Evolutionary conservation across 2,329 filamentous ascomycete genomes (phyloP).

Genomic region (Pezicula radicicola): DNA sequence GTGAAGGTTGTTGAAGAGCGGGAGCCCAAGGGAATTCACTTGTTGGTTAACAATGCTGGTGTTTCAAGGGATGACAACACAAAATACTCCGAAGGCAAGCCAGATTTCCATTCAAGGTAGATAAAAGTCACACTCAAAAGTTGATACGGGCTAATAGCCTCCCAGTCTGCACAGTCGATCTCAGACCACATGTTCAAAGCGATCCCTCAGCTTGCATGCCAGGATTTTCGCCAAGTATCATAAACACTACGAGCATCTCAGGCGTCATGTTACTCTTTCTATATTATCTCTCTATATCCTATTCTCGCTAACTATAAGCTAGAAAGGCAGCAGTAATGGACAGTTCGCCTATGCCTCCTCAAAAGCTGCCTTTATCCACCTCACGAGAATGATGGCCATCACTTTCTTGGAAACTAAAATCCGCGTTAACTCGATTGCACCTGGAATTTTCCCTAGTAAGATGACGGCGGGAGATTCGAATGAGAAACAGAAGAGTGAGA

Average conservation of each 20-base stretch:
- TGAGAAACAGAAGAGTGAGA: slow-evolving; percentile 48
- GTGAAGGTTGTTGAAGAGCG: slow-evolving; percentile 48
- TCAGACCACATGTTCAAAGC: slow-evolving; percentile 47
- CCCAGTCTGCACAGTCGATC: slow-evolving; percentile 38
- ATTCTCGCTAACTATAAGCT: no score
- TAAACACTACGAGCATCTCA: slow-evolving; percentile 15
- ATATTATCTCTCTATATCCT: no score
- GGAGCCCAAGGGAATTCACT: slow-evolving; percentile 53
- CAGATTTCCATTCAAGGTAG: slow-evolving; percentile 37
- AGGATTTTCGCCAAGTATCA: slow-evolving; percentile 13
- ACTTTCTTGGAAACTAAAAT: slow-evolving; percentile 49
- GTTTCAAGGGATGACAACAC: slow-evolving; percentile 51
- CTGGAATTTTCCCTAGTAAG: slow-evolving; percentile 41
- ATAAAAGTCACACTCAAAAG: background rate
- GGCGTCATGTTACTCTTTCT: slow-evolving; percentile 8
- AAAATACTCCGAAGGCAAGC: slow-evolving; percentile 43
- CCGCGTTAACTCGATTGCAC: slow-evolving; percentile 54
- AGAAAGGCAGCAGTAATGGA: slow-evolving; percentile 22
- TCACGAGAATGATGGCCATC: slow-evolving; percentile 49
- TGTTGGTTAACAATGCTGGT: slow-evolving; percentile 56
- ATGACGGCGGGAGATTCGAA: slow-evolving; percentile 44
- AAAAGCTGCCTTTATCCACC: slow-evolving; percentile 46
- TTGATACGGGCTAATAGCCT: background rate
- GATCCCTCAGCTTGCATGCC: slow-evolving; percentile 52
- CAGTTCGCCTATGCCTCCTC: slow-evolving; percentile 31